A percentile compares a stretch with the other conserved stretches of the same genome.
Evolutionary conservation across 2,329 filamentous ascomycete genomes (phyloP).

Genomic region (Phyllosticta citrichinensis): DNA sequence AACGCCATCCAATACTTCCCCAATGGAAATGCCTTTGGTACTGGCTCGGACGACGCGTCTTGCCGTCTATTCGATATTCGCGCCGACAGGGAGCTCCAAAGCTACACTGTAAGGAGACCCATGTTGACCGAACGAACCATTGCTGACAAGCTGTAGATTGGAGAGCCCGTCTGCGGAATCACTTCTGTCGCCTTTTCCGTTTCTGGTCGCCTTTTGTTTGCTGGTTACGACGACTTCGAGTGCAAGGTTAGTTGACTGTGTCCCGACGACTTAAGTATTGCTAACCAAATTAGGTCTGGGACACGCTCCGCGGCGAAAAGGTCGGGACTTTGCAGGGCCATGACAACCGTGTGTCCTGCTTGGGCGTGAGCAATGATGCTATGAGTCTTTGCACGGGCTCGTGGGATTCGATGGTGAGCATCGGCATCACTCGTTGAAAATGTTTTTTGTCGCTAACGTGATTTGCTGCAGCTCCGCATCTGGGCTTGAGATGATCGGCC

Average conservation of each 20-base stretch:
- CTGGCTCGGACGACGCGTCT: constrained; percentile 92
- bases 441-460: not conserved
- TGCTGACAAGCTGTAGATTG: constrained; percentile 54
- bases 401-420: constrained; percentile 92
- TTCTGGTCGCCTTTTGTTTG: constrained; percentile 87
- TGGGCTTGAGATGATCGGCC: constrained; percentile 34
- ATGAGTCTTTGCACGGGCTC: constrained; percentile 99
- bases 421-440: constrained; percentile 2
- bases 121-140: not conserved
- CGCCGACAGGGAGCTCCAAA: constrained; percentile 71
- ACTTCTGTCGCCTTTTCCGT: constrained; percentile 97
- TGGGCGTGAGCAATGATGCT: constrained; percentile 97
- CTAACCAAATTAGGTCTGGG: constrained; percentile 67
- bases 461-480: constrained; percentile 35
- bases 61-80: constrained; percentile 97
- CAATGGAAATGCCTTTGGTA: constrained; percentile 96
- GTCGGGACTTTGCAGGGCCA: constrained; percentile 94
- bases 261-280: constrained; percentile 10
- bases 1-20: constrained; percentile 99
- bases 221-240: constrained; percentile 97
- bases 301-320: constrained; percentile 91
- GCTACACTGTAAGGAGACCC: constrained; percentile 48
- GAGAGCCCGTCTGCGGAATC: constrained; percentile 94
- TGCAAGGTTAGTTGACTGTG: constrained; percentile 69
- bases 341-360: constrained; percentile 96